Percentiles rank a stretch among this genome's conserved stretches.
phyloP scores from a whole-genome alignment of 2,329 filamentous ascomycete species.

The Beauveria caledonica region DNA sequence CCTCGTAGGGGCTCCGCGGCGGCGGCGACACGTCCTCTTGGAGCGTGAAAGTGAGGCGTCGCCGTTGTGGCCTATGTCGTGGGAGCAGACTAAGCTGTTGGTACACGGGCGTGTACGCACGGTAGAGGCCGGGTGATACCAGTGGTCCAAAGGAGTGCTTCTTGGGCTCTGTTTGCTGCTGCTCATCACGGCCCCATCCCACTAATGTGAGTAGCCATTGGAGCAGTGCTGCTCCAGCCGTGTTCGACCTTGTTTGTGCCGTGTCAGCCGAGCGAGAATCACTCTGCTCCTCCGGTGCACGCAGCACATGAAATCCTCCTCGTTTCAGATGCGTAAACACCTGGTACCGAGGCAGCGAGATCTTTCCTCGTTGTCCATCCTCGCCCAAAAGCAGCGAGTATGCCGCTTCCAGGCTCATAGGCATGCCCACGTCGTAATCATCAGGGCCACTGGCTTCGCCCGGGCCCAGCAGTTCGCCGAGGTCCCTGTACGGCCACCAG shows the following conservation, averaged over 20 bases:
- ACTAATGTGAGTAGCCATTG: constrained; percentile 47
- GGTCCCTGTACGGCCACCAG: constrained; percentile 61
- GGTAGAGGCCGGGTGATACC: constrained; percentile 54
- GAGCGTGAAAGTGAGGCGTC: constrained; percentile 18
- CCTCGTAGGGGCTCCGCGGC: constrained; percentile 51
- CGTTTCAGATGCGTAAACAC: constrained; percentile 83
- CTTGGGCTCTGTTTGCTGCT: constrained; percentile 19
- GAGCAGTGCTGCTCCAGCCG: constrained; percentile 31
- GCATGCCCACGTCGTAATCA: constrained; percentile 57
- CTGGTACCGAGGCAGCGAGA: constrained; percentile 70
- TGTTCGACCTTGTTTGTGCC: constrained; percentile 16
- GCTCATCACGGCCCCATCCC: constrained; percentile 13
- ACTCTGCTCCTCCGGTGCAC: constrained; percentile 42
- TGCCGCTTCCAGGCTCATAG: constrained; percentile 83
- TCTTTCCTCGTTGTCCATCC: constrained; percentile 52
- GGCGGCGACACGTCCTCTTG: constrained; percentile 2
- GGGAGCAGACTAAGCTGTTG: constrained; percentile 65
- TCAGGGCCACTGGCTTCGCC: constrained; percentile 20
- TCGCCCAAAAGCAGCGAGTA: constrained; percentile 77
- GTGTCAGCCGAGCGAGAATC: not conserved
- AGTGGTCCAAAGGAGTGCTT: constrained; percentile 43
- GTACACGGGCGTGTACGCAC: constrained; percentile 65
- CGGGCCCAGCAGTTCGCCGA: constrained; percentile 37
- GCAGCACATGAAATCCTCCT: constrained; percentile 70
- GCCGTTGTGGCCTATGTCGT: constrained; percentile 50